Base-by-base conservation (phyloP, 1,139 yeast genomes). In the Yamadazyma siamensis region DNA sequence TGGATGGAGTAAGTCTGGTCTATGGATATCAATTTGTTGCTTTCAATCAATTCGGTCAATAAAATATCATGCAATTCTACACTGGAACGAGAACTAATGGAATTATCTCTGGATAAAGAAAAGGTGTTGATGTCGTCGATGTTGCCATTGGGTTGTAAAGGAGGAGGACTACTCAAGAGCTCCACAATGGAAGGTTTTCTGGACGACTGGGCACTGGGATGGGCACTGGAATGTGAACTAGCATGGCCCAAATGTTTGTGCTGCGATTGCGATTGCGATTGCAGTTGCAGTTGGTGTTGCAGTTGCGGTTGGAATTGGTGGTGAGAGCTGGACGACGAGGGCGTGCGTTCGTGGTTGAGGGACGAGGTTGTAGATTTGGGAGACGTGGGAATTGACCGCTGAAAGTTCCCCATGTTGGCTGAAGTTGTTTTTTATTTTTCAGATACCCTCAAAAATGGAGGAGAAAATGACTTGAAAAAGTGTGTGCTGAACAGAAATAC, bases 111-210 rank as follows among this genome's bases (percentile, higher is more conserved):
- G 7, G 77, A 68, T 40, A 74, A 61, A 29, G 64, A 59, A 36
- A 67, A 54, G 12, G 61, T 54, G 38, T 56, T 56, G 23, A 60
- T 50, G 32, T 64, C 72, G 18, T 57, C 66, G 31, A 44, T 47
- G 25, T 45, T 42, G 20, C 34, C 38, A 23, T 35, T 43, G 18
- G 31, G 37, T 16, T 66, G 69, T 33, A 80, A 56, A 0, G 87
- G 85, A 6, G 95, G 95, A 2, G 95, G 95, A 6, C 91, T 77
- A n/a, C 87, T 77, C 29, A 85, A 64, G 58, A 85, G 56, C 51
- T 85, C 95, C 25, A 83, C 95, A 36, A 85, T 83, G n/a, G 94
- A 82, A 0, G 84, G 72, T 44, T 79, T 83, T 39, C 88, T 64
- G 13, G 65, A 40, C 4, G 40, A 29, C 7, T 23, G 20, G 11